Evolutionary conservation across 352 stramenopile species (phyloP).

Genomic region (Pythium periplocum): DNA sequence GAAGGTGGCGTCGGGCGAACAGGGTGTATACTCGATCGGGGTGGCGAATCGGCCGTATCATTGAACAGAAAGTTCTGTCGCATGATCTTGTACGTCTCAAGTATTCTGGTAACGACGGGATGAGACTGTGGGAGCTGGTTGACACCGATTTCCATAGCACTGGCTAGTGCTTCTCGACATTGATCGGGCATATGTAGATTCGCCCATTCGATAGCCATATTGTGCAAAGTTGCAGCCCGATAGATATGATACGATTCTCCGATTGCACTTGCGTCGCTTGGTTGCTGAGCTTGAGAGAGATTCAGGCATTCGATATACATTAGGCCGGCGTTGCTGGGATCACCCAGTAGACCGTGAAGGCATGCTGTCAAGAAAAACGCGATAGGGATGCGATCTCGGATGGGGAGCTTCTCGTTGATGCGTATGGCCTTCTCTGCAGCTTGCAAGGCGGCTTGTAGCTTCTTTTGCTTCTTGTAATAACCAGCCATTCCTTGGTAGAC

Average conservation of each 20-base stretch:
- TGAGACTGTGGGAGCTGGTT: slow-evolving; percentile 44
- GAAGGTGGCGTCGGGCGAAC: too few relatives aligned
- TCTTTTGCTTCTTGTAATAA: slow-evolving; percentile 78
- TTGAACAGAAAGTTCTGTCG: slow-evolving; percentile 58
- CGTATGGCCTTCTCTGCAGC: slow-evolving; percentile 47
- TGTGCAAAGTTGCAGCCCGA: slow-evolving; percentile 57
- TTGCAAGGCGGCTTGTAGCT: slow-evolving; percentile 60
- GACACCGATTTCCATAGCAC: slow-evolving; percentile 56
- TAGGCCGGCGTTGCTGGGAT: slow-evolving; percentile 52
- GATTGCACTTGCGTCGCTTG: neutral
- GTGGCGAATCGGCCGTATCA: slow-evolving; percentile 2
- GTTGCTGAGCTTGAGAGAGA: slow-evolving; percentile 30
- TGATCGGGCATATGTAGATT: slow-evolving; percentile 59
- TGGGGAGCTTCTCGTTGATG: slow-evolving; percentile 51
- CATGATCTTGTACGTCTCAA: slow-evolving; percentile 71
- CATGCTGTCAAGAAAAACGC: slow-evolving; percentile 58
- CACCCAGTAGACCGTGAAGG: slow-evolving; percentile 47
- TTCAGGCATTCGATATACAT: slow-evolving; percentile 60
- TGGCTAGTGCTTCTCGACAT: slow-evolving; percentile 47
- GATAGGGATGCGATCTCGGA: slow-evolving; percentile 48
- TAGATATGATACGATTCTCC: slow-evolving; percentile 30
- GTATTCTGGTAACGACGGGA: slow-evolving; percentile 42
- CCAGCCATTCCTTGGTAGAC: slow-evolving; percentile 63
- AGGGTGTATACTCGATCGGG: too few relatives aligned
- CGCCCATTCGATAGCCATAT: slow-evolving; percentile 67